Conservation (phyloP, 2,329 filamentous ascomycete genomes). For the Fusarium brevicatenulatum region DNA sequence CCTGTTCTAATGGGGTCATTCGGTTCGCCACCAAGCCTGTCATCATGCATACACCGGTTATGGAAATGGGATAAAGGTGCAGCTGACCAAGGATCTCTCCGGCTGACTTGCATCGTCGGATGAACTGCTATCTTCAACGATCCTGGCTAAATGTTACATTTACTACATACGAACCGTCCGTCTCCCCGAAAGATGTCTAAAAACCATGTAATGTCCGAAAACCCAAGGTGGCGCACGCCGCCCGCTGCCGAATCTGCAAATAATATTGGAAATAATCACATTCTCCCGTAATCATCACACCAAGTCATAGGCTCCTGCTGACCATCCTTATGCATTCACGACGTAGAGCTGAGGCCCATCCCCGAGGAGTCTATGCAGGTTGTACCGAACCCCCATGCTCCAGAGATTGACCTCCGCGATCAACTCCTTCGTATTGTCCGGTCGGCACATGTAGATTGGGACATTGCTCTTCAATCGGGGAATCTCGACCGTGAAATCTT, state of each 20-base stretch:
- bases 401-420: not conserved
- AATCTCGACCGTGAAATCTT: not conserved
- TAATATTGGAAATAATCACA: not conserved
- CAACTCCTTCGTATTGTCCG: not conserved
- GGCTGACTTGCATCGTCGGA: not conserved
- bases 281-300: no score
- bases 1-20: not conserved
- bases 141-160: not conserved
- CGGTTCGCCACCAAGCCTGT: not conserved
- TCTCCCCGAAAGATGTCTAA: not conserved
- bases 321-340: not conserved
- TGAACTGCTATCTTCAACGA: not conserved
- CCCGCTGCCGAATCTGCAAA: not conserved
- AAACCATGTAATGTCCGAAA: no score
- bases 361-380: not conserved
- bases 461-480: not conserved
- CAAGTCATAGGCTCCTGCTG: rapidly evolving
- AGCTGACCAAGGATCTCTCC: not conserved
- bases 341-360: not conserved
- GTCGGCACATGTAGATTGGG: rapidly evolving
- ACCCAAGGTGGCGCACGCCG: not conserved
- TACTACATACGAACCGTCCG: rapidly evolving
- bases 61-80: rapidly evolving
- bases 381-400: not conserved
- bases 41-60: not conserved